These are phyloP conservation scores for Xylaria sp. DNA, from an alignment of 2,329 filamentous ascomycete species.

Conservation along the genomic window DNA sequence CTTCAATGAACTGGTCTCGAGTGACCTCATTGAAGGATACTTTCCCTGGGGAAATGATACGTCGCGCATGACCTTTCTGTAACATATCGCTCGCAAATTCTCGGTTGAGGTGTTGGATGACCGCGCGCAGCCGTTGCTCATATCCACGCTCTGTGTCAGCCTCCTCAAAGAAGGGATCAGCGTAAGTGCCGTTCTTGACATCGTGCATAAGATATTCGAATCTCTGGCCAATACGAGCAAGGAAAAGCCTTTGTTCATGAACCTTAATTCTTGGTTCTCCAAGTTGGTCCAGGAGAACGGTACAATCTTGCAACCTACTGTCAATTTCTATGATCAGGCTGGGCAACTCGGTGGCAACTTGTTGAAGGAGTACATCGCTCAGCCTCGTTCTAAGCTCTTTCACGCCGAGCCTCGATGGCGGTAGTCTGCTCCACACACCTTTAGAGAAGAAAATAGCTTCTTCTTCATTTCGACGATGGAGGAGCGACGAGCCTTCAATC, in stretches of 20 bases:
- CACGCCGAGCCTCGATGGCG: conserved; percentile 58
- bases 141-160: conserved; percentile 50
- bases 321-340: conserved; percentile 58
- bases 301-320: conserved; percentile 37
- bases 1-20: conserved; percentile 54
- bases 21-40: conserved; percentile 39
- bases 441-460: conserved; percentile 59
- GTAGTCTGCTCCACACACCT: conserved; percentile 54
- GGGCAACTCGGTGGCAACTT: conserved; percentile 61
- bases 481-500: conserved; percentile 44
- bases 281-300: conserved; percentile 47
- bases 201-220: conserved; percentile 58
- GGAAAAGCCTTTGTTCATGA: conserved; percentile 60
- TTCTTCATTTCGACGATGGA: conserved; percentile 52
- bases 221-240: conserved; percentile 58
- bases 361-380: conserved; percentile 61
- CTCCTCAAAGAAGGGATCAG: conserved; percentile 61
- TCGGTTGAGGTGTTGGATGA: conserved; percentile 62
- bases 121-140: conserved; percentile 62
- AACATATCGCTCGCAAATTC: conserved; percentile 60
- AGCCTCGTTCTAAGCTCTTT: conserved; percentile 59
- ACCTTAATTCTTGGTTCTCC: conserved; percentile 60
- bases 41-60: not conserved
- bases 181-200: conserved; percentile 64
- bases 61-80: conserved; percentile 50